A percentile compares a stretch with the other conserved stretches of the same genome.
phyloP scores from a whole-genome alignment of 148 eudicot genomes.

The Suaeda aralocaspica region DNA sequence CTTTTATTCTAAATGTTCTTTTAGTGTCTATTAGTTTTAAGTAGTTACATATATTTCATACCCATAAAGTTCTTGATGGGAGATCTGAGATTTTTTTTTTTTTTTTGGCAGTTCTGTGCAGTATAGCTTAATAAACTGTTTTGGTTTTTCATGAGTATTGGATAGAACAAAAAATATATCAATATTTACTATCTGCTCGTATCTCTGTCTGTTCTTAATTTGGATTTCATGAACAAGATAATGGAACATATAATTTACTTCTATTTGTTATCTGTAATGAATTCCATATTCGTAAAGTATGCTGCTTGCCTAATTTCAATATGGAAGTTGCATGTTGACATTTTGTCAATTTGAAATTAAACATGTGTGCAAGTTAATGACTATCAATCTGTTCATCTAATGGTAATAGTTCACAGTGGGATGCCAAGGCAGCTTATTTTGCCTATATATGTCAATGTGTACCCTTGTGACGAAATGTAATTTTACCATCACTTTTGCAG shows the following conservation, averaged over 20 bases:
- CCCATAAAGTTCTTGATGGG: not conserved
- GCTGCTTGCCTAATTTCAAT: conserved; percentile 4
- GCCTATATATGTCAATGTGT: not conserved
- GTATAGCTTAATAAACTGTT: not conserved
- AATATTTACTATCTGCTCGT: not conserved
- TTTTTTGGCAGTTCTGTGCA: not conserved
- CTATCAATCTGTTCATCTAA: not conserved
- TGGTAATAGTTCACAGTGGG: not conserved
- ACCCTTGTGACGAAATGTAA: not conserved
- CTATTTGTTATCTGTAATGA: not conserved
- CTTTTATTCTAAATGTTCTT: not conserved
- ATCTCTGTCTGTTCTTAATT: not conserved
- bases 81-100: not conserved
- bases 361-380: not conserved
- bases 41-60: too few relatives aligned
- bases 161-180: too few relatives aligned
- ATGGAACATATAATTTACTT: not conserved
- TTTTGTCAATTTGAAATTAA: not conserved
- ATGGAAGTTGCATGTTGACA: not conserved
- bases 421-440: not conserved
- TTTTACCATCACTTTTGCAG: conserved; percentile 35
- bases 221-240: not conserved
- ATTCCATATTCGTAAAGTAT: too few relatives aligned
- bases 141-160: not conserved
- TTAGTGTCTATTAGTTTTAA: not conserved